Conservation (phyloP, 805 yeast species). For the Saturnispora sanitii region DNA sequence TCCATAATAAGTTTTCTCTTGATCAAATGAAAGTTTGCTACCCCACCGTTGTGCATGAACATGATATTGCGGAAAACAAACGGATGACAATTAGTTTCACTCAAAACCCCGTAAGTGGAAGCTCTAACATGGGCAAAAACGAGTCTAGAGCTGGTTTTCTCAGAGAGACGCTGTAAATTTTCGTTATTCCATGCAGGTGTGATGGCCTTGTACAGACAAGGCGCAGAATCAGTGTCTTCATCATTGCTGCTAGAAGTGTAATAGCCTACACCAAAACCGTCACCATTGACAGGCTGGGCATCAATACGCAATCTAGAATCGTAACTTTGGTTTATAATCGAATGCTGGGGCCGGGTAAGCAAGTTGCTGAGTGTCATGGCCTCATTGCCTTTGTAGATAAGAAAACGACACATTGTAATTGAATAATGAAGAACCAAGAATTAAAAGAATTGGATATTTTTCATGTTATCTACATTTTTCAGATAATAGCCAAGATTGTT, state of each 20-base stretch:
- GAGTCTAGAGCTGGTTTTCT: slow-evolving; percentile 72
- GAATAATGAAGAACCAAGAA: neutral
- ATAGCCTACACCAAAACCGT: slow-evolving; percentile 97
- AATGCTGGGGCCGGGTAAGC: slow-evolving; percentile 90
- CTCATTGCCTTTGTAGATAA: slow-evolving; percentile 86
- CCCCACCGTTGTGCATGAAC: slow-evolving; percentile 97
- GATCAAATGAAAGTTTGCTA: slow-evolving; percentile 60
- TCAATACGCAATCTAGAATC: slow-evolving; percentile 85
- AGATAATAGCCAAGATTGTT: too few relatives aligned
- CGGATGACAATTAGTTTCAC: slow-evolving; percentile 97
- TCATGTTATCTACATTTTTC: too few relatives aligned
- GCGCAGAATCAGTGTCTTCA: slow-evolving; percentile 33
- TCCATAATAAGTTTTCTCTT: slow-evolving; percentile 66
- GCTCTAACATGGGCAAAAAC: slow-evolving; percentile 97
- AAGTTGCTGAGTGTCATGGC: slow-evolving; percentile 79
- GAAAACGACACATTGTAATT: slow-evolving; percentile 74
- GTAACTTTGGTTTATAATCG: slow-evolving; percentile 91
- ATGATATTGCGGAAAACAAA: slow-evolving; percentile 77
- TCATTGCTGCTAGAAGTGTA: too few relatives aligned
- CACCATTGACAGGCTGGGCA: slow-evolving; percentile 91
- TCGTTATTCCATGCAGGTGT: slow-evolving; percentile 98
- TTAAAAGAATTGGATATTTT: too few relatives aligned
- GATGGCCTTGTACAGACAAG: slow-evolving; percentile 89
- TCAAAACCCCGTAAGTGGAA: slow-evolving; percentile 84
- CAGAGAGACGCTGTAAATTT: slow-evolving; percentile 76